Evolutionary conservation across 345 rosid genomes (phyloP).

Genomic region (Eutrema japonicum): DNA sequence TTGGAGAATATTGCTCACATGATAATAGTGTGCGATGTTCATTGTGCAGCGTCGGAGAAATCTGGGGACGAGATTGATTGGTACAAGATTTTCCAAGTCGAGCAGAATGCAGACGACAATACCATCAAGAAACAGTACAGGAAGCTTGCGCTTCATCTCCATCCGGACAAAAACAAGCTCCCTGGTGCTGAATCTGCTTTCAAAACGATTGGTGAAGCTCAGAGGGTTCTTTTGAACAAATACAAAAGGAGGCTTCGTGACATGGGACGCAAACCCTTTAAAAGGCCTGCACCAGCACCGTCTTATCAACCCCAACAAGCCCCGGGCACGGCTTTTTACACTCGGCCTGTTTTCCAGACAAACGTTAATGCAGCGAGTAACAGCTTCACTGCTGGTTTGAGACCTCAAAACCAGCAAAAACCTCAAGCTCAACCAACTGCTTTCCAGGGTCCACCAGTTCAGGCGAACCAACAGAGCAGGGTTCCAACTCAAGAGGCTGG

Average conservation of each 20-base stretch:
- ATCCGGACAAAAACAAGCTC: too few species aligned
- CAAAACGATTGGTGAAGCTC: slow-evolving; percentile 86
- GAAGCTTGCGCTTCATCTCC: slow-evolving; percentile 83
- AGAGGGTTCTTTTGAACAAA: slow-evolving; percentile 71
- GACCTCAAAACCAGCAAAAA: slow-evolving; percentile 42
- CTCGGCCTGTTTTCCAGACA: slow-evolving; percentile 39
- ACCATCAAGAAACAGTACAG: slow-evolving; percentile 82
- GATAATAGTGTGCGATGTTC: slow-evolving; percentile 85
- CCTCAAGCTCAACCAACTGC: slow-evolving; percentile 51
- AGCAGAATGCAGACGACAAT: slow-evolving; percentile 61
- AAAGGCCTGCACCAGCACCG: slow-evolving; percentile 42
- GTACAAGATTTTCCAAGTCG: slow-evolving; percentile 83
- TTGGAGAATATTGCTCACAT: slow-evolving; percentile 69
- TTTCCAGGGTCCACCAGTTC: slow-evolving; percentile 46
- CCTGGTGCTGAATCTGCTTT: slow-evolving; percentile 96
- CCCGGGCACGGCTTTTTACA: slow-evolving; percentile 33
- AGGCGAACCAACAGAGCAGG: slow-evolving; percentile 50
- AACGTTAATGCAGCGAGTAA: slow-evolving; percentile 30
- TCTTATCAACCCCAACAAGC: slow-evolving; percentile 49
- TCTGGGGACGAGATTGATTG: slow-evolving; percentile 78
- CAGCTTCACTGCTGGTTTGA: slow-evolving; percentile 42
- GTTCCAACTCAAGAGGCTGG: slow-evolving; percentile 48
- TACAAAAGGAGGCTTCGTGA: slow-evolving; percentile 65
- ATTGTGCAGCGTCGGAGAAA: slow-evolving; percentile 66
- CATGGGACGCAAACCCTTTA: slow-evolving; percentile 46